Evolutionary conservation across 1,284 basidiomycete species (phyloP).

Genomic region (Butyriboletus appendiculatus): DNA sequence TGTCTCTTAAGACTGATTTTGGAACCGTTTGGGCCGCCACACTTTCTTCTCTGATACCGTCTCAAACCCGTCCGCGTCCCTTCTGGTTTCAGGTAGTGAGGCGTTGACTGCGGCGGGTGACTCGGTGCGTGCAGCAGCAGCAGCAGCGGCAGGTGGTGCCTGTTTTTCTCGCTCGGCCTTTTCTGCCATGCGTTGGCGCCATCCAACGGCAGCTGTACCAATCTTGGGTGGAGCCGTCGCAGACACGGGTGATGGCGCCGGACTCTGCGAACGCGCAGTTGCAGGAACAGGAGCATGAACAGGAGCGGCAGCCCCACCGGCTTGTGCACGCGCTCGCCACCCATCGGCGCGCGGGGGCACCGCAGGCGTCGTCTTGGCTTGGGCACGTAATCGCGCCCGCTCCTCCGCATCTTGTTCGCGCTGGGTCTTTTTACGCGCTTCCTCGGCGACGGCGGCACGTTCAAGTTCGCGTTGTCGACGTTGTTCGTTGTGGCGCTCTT

Average conservation of each 20-base stretch:
- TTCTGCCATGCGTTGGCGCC: constrained; percentile 55
- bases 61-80: constrained; percentile 74
- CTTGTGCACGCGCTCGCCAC: constrained; percentile 24
- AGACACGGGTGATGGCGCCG: constrained; percentile 30
- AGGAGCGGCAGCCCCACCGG: constrained; percentile 27
- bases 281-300: constrained; percentile 22
- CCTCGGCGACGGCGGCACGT: constrained; percentile 59
- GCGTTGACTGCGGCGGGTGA: constrained; percentile 40
- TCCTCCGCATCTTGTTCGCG: constrained; percentile 82
- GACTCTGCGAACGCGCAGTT: constrained; percentile 36
- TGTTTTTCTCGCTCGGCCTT: constrained; percentile 34
- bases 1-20: constrained; percentile 8
- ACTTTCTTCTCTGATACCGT: constrained; percentile 49
- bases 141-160: constrained; percentile 13
- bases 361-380: constrained; percentile 15
- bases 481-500: constrained; percentile 53
- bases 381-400: constrained; percentile 41
- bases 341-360: constrained; percentile 7
- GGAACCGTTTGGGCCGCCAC: constrained; percentile 43
- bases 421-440: constrained; percentile 61
- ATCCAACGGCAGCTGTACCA: constrained; percentile 38
- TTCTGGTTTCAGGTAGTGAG: constrained; percentile 38
- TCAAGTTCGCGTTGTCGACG: constrained; percentile 70
- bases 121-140: constrained; percentile 34
- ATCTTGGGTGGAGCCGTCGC: constrained; percentile 40